Percentiles rank a stretch among this genome's conserved stretches.
These are phyloP conservation scores for Pseudogymnoascus sp. DNA, from an alignment of 2,329 filamentous ascomycete species.

Conservation along the genomic window DNA sequence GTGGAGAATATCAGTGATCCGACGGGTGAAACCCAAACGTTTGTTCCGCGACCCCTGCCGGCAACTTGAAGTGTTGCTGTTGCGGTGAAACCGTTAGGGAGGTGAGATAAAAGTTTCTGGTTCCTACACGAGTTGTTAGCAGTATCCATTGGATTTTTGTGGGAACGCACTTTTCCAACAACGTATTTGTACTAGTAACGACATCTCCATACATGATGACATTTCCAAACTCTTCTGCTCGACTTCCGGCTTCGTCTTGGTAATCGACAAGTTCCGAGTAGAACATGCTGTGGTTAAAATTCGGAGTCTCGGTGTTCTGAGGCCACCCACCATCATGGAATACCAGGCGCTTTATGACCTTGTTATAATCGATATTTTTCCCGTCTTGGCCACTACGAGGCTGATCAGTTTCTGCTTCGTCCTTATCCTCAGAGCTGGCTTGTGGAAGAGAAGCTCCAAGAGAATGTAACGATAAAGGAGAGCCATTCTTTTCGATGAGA, in stretches of 20 bases:
- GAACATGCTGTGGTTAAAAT: conserved; percentile 76
- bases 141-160: background rate
- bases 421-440: conserved; percentile 13
- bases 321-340: conserved; percentile 63
- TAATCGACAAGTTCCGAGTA: conserved; percentile 65
- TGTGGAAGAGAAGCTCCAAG: conserved; percentile 43
- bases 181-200: conserved; percentile 85
- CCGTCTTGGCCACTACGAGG: conserved; percentile 33
- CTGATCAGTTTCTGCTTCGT: conserved; percentile 9
- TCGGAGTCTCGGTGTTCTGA: conserved; percentile 63
- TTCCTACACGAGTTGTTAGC: conserved; percentile 47
- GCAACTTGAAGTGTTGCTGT: conserved; percentile 83
- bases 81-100: conserved; percentile 80
- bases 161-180: conserved; percentile 68
- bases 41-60: conserved; percentile 78
- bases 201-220: conserved; percentile 82
- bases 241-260: conserved; percentile 43
- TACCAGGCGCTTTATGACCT: conserved; percentile 64
- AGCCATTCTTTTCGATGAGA: conserved; percentile 59
- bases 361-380: conserved; percentile 65
- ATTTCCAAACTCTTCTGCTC: conserved; percentile 63
- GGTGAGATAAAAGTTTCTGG: conserved; percentile 60
- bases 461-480: conserved; percentile 48
- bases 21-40: conserved; percentile 89
- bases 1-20: conserved; percentile 84